Evolutionary conservation across 2,329 filamentous ascomycete species (phyloP).

Genomic region (Epichloe aotearoae): DNA sequence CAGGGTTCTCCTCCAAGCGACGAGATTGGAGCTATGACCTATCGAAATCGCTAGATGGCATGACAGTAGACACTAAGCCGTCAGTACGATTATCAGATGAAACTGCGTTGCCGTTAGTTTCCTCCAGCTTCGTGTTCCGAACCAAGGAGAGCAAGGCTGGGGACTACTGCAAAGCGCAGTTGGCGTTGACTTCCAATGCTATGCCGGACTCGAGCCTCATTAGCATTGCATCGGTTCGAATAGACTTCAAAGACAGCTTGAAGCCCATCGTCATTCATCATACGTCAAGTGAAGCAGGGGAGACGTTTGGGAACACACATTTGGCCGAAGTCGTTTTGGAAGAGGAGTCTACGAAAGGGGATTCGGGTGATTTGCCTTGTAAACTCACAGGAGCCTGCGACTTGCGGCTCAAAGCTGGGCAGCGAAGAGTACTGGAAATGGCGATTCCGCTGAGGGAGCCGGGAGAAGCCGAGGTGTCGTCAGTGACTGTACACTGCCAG

Average conservation of each 20-base stretch:
- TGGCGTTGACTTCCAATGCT: constrained; percentile 44
- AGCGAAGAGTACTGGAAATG: constrained; percentile 59
- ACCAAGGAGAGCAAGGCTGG: constrained; percentile 47
- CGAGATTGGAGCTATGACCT: constrained; percentile 50
- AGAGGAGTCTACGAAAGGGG: constrained; percentile 14
- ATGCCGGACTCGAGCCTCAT: constrained; percentile 38
- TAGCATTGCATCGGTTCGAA: constrained; percentile 34
- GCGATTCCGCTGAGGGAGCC: constrained; percentile 65
- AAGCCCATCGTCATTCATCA: constrained; percentile 41
- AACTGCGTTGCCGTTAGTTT: constrained; percentile 38
- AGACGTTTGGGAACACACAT: constrained; percentile 6
- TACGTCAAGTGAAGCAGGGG: constrained; percentile 9
- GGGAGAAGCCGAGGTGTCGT: constrained; percentile 57
- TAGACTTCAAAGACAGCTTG: constrained; percentile 45
- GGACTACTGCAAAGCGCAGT: constrained; percentile 43
- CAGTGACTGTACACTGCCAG: constrained; percentile 49
- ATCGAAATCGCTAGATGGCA: constrained; percentile 38
- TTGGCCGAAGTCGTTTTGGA: constrained; percentile 15
- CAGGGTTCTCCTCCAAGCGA: constrained; percentile 41
- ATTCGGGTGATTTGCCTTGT: constrained; percentile 16
- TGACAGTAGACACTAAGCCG: constrained; percentile 31
- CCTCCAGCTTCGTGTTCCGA: constrained; percentile 44
- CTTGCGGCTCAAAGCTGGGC: constrained; percentile 52
- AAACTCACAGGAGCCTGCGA: constrained; percentile 43
- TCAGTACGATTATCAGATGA: constrained; percentile 37